Percentiles rank a stretch among this genome's conserved stretches.
phyloP scores from a whole-genome alignment of 2,329 filamentous ascomycete species.

The Pseudogymnoascus sp. region DNA sequence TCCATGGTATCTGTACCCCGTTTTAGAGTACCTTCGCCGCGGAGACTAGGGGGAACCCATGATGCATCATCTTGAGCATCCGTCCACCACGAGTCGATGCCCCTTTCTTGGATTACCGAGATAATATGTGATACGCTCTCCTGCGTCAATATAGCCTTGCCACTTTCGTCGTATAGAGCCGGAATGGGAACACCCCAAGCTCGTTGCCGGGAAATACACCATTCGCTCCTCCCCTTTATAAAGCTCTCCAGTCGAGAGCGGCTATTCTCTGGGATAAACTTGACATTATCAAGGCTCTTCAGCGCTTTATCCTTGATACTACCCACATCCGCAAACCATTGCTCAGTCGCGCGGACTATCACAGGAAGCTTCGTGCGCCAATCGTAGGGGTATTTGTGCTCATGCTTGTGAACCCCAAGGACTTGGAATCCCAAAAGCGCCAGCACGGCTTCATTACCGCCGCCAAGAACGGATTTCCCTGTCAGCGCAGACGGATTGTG shows the following conservation, averaged over 20 bases:
- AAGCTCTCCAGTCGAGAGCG: conserved; percentile 74
- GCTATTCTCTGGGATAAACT: conserved; percentile 70
- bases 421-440: conserved; percentile 58
- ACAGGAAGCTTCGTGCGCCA: conserved; percentile 94
- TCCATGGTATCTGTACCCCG: conserved; percentile 96
- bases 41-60: conserved; percentile 65
- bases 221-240: conserved; percentile 78
- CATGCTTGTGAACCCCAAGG: conserved; percentile 60
- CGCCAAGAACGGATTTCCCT: conserved; percentile 62
- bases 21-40: conserved; percentile 45
- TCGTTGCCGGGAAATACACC: conserved; percentile 95
- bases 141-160: conserved; percentile 68
- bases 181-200: conserved; percentile 97
- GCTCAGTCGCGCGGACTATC: conserved; percentile 82
- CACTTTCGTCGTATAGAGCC: conserved; percentile 66
- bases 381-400: conserved; percentile 95
- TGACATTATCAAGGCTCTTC: conserved; percentile 58
- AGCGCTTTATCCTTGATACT: conserved; percentile 70
- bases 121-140: conserved; percentile 81
- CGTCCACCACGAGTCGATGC: conserved; percentile 92
- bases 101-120: conserved; percentile 62
- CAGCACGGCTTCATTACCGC: conserved; percentile 62
- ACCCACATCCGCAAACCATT: conserved; percentile 94
- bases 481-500: conserved; percentile 56
- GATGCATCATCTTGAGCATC: conserved; percentile 64